Evolutionary conservation across 495 filamentous ascomycete genomes (phyloP), one percentile per base, ranked within the genome.

Genomic region (Hypoxylon fuscum): DNA sequence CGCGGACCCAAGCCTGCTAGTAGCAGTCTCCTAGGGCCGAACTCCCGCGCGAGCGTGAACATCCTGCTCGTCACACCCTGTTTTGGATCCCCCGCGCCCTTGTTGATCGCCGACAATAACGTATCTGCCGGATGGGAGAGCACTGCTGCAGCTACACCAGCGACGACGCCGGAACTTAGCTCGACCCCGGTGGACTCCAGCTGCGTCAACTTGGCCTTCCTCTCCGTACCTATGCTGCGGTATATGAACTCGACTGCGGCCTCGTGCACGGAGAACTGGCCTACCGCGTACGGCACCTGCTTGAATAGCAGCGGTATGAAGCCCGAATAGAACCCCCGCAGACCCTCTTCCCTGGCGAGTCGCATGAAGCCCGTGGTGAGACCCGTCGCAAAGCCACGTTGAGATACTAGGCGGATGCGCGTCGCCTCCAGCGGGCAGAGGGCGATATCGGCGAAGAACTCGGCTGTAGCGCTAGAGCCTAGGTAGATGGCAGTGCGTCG

Each of bases 71-170:
- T 74, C 6, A 61, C 57, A 3, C 70, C 55, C 40, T 76, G 73
- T 9, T 54, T 68, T 2, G 57, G 66, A 35, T 76, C 72, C 8
- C 72, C 73, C 1, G 73, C 69, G 21, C 73, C 73, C 86, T 94
- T 96, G 83, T 96, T 96, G 81, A 94, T 96, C 81, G 93, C 93
- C 73, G 84, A 88, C 55, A 94, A 83, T 87, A 96, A 90, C 62
- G 91, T 96, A 72, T 96, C 91, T 51, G 91, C 91, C 51, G 91
- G 91, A 76, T 96, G 91, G 42, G 90, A 93, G 65, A 96, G 84
- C 55, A 93, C 76, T 62, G 91, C 91, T 43, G 91, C 91, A 35
- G 91, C 91, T 72, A 93, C 92, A 83, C 91, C 91, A 66, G 91
- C 91, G 62, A 93, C 83, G 63, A 96, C 79, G 82, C 91, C 91